Evolutionary conservation across 2,329 filamentous ascomycete species (phyloP), one percentile per base, ranked within the genome.

Genomic region (Aspergillus pseudoviridinutans): DNA sequence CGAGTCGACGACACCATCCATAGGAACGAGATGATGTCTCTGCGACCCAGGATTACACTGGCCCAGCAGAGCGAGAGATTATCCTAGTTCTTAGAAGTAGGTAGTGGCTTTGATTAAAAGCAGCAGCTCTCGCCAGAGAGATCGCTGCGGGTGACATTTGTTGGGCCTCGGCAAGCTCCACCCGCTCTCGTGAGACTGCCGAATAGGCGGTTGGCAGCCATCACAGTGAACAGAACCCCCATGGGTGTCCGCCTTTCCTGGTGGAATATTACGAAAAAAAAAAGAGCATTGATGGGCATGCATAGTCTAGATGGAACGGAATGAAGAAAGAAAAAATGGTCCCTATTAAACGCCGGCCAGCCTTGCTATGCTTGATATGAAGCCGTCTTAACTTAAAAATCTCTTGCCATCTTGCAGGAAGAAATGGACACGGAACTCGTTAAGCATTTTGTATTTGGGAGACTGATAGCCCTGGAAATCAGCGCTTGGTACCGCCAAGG

Each of bases 301-400:
- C 32, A 17, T 38, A 35, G 14, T 38, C 32, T 38, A 38, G 32
- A 7, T 35, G 9, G 12, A 47, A 25, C 12, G 14, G 54, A 54
- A 32, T n/a, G 50, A 49, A 53, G 32, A 44, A 50, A 47, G 59
- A 46, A 54, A 54, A 46, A 49, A n/a, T 22, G 27, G 49, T 49
- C 47, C 59, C 24, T 28, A 56, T 54, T 54, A 49, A 68, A 70
- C 68, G 66, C 68, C 68, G 54, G 51, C 44, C 53, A 54, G 56
- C 62, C 63, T 63, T 66, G 68, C 65, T 66, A 69, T 69, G 66
- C 60, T 64, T 56, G 44, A 25, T 25, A 53, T 51, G 25, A 56
- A 47, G 46, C 44, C 53, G 14, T n/a, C 50, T 9, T 4, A n/a
- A 53, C 27, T 17, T 20, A 17, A 29, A 29, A 22, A 29, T 25